These are phyloP conservation scores for Oehlia diaphana DNA, from an alignment of 192 early-diverging fungal genomes.

Conservation along the genomic window DNA sequence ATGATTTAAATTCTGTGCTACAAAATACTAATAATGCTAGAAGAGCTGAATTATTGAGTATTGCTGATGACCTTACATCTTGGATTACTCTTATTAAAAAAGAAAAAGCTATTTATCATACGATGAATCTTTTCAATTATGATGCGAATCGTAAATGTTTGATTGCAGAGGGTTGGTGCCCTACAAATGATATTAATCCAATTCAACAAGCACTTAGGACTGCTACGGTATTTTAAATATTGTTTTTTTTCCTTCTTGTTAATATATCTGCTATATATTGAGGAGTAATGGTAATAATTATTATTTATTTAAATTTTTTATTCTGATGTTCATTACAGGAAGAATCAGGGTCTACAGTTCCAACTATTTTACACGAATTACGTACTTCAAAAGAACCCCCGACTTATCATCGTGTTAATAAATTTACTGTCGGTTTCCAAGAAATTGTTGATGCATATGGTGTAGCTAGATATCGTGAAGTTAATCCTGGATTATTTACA, in stretches of 20 bases:
- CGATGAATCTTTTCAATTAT: slow-evolving; percentile 95
- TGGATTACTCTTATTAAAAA: slow-evolving; percentile 94
- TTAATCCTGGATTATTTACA: slow-evolving; percentile 98
- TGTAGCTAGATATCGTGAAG: slow-evolving; percentile 92
- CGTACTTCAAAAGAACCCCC: slow-evolving; percentile 87
- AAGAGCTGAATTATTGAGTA: slow-evolving; percentile 77
- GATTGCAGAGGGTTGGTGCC: slow-evolving; percentile 99
- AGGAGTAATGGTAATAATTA: too few species aligned
- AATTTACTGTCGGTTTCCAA: slow-evolving; percentile 96
- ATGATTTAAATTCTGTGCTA: slow-evolving; percentile 85
- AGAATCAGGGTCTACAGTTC: slow-evolving; percentile 83
- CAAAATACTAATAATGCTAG: slow-evolving; percentile 85
- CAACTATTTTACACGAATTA: slow-evolving; percentile 86
- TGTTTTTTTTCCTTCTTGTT: too few species aligned
- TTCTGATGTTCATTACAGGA: slow-evolving; percentile 46
- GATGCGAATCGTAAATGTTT: slow-evolving; percentile 90
- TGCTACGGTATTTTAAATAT: slow-evolving; percentile 61
- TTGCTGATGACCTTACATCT: slow-evolving; percentile 81
- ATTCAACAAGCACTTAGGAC: slow-evolving; percentile 82
- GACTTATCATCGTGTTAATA: slow-evolving; percentile 94
- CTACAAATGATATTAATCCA: slow-evolving; percentile 77
- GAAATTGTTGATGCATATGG: slow-evolving; percentile 97
- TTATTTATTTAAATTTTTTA: slow-evolving; percentile 9
- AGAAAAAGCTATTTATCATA: slow-evolving; percentile 97
- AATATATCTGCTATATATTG: too few species aligned